Percentiles rank a stretch among this genome's conserved stretches.
phyloP scores from a whole-genome alignment of 1,139 yeast species.

The Blastobotrys ciferrii region DNA sequence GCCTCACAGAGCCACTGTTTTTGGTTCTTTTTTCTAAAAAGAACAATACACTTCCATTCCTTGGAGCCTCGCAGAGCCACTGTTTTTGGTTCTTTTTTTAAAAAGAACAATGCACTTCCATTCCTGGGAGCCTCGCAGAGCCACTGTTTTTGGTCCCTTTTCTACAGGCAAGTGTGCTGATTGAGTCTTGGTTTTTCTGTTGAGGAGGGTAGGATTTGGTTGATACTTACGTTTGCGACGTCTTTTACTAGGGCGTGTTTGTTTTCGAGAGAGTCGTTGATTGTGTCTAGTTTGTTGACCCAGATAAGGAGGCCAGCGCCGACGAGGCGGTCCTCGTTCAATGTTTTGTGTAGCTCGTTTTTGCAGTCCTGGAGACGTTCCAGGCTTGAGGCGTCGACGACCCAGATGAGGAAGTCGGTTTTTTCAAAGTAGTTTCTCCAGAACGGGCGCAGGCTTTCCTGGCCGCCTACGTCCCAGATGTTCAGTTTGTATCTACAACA shows the following conservation, averaged over 20 bases:
- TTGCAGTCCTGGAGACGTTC: slow-evolving; percentile 66
- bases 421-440: slow-evolving; percentile 91
- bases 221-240: slow-evolving; percentile 20
- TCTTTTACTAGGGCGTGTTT: slow-evolving; percentile 33
- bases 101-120: too few species aligned
- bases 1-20: too few species aligned
- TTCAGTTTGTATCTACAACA: slow-evolving; percentile 44
- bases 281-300: slow-evolving; percentile 46
- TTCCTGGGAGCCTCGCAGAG: too few species aligned
- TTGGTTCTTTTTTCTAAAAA: too few species aligned
- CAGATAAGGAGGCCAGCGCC: slow-evolving; percentile 55
- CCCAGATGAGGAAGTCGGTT: slow-evolving; percentile 87
- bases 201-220: slow-evolving; percentile 44
- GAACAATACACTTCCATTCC: too few species aligned
- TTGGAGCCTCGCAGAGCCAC: too few species aligned
- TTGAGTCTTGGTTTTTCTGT: too few species aligned
- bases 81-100: too few species aligned
- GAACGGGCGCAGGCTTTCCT: slow-evolving; percentile 68
- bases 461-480: slow-evolving; percentile 86
- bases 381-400: slow-evolving; percentile 67
- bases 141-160: too few species aligned
- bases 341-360: slow-evolving; percentile 58
- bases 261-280: slow-evolving; percentile 44
- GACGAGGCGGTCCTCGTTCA: slow-evolving; percentile 63
- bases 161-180: too few species aligned